Evolutionary conservation across 164 flowering plant genomes (phyloP).

Genomic region (Echeveria elegans): DNA sequence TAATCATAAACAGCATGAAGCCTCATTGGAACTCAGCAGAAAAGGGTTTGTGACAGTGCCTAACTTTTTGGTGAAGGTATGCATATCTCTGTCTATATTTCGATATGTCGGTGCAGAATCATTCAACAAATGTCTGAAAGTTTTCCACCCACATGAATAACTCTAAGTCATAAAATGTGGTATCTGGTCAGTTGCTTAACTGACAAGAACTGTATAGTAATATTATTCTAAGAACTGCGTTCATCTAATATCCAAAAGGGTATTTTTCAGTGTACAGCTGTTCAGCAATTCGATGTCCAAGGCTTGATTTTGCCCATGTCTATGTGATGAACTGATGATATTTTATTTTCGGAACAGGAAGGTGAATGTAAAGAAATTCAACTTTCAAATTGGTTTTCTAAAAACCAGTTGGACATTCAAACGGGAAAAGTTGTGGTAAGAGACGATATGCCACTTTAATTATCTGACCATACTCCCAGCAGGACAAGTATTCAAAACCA

Average conservation of each 20-base stretch:
- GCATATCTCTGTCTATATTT: background rate
- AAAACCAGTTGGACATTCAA: conserved; percentile 41
- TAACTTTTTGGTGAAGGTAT: conserved; percentile 59
- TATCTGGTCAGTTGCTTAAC: background rate
- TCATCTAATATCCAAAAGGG: background rate
- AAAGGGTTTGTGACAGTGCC: conserved; percentile 71
- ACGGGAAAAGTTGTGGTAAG: conserved; percentile 89
- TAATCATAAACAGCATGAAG: conserved; percentile 45
- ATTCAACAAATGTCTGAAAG: background rate
- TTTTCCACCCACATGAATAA: background rate
- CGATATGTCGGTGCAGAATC: background rate
- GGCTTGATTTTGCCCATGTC: background rate
- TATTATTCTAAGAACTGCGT: background rate
- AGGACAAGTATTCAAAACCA: conserved; percentile 6
- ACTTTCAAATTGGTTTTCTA: conserved; percentile 58
- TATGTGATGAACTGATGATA: background rate
- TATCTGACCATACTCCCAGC: background rate
- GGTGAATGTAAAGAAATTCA: conserved; percentile 27
- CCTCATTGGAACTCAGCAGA: conserved; percentile 62
- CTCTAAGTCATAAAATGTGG: background rate
- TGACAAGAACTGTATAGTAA: background rate
- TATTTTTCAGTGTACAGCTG: background rate
- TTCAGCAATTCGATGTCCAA: background rate
- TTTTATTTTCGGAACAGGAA: conserved; percentile 32
- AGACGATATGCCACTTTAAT: background rate